Conservation (phyloP, 139 green algal genomes). For the Coelastrella sp. region DNA sequence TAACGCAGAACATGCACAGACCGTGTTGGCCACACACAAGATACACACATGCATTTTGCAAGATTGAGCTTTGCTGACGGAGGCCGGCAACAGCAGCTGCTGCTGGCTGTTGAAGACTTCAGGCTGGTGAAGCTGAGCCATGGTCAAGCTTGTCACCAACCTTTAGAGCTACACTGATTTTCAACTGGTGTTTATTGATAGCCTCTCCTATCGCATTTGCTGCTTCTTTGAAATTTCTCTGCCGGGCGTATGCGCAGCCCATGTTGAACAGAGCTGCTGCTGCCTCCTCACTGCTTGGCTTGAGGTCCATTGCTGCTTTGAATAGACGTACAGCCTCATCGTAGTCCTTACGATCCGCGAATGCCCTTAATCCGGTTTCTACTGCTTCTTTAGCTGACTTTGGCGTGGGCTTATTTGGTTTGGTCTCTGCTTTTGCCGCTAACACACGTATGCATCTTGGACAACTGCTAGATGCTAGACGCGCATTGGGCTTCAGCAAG, state of each 20-base stretch:
- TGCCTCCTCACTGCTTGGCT: constrained; percentile 87
- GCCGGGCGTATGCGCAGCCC: constrained; percentile 85
- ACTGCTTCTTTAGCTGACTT: constrained; percentile 73
- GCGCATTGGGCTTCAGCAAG: neutral
- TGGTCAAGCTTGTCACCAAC: constrained; percentile 51
- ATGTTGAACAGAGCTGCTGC: constrained; percentile 93
- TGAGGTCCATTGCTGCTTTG: constrained; percentile 71
- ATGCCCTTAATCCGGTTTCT: constrained; percentile 67
- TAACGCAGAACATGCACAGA: too few species aligned
- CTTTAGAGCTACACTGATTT: constrained; percentile 83
- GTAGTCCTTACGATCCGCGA: constrained; percentile 61
- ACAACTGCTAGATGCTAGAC: neutral
- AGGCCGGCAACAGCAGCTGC: neutral
- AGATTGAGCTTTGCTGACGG: too few species aligned
- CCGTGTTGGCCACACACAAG: too few species aligned
- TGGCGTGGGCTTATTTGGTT: constrained; percentile 22
- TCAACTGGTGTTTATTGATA: constrained; percentile 88
- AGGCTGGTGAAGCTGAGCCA: too few species aligned
- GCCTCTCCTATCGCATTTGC: constrained; percentile 75
- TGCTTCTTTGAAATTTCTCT: constrained; percentile 83
- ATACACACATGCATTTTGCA: too few species aligned
- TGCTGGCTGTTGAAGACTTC: neutral
- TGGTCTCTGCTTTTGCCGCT: constrained; percentile 40
- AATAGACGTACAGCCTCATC: constrained; percentile 79
- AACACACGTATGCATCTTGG: constrained; percentile 20